These are phyloP conservation scores for Boletales sp. DNA, from an alignment of 768 basidiomycete genomes.

Conservation along the genomic window DNA sequence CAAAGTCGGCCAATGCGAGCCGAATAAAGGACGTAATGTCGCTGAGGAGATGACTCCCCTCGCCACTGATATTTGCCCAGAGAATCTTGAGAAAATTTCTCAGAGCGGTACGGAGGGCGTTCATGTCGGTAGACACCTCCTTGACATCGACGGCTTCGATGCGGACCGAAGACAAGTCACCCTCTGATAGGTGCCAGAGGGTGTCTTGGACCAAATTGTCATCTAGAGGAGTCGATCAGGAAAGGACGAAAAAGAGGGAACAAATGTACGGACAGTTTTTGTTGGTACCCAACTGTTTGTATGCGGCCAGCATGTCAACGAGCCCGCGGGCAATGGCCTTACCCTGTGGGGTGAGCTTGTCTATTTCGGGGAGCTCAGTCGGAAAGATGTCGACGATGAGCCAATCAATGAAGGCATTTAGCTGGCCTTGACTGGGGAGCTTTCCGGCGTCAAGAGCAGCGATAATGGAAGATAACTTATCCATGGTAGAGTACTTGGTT, in stretches of 20 bases:
- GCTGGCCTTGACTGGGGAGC: constrained; percentile 59
- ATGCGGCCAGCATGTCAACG: constrained; percentile 51
- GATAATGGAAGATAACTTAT: constrained; percentile 55
- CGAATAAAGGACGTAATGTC: constrained; percentile 67
- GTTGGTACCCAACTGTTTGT: constrained; percentile 48
- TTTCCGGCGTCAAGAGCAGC: constrained; percentile 73
- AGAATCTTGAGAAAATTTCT: constrained; percentile 49
- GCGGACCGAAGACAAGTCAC: constrained; percentile 42
- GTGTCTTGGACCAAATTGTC: constrained; percentile 65
- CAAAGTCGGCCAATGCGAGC: constrained; percentile 62
- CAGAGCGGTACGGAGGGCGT: constrained; percentile 47
- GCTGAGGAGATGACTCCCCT: constrained; percentile 49
- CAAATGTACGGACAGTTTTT: constrained; percentile 51
- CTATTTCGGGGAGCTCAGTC: constrained; percentile 35
- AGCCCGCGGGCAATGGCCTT: constrained; percentile 47
- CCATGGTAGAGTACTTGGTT: constrained; percentile 40
- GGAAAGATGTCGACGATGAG: constrained; percentile 46
- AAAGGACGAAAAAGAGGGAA: neutral
- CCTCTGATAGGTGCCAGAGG: constrained; percentile 60
- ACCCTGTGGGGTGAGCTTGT: constrained; percentile 54
- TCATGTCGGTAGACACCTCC: constrained; percentile 47
- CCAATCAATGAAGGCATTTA: constrained; percentile 52
- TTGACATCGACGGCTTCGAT: constrained; percentile 38
- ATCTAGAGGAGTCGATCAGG: constrained; percentile 33
- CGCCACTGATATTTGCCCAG: constrained; percentile 50